Evolutionary conservation across 139 green algal species (phyloP).

Genomic region (Chlorella vulgaris): DNA sequence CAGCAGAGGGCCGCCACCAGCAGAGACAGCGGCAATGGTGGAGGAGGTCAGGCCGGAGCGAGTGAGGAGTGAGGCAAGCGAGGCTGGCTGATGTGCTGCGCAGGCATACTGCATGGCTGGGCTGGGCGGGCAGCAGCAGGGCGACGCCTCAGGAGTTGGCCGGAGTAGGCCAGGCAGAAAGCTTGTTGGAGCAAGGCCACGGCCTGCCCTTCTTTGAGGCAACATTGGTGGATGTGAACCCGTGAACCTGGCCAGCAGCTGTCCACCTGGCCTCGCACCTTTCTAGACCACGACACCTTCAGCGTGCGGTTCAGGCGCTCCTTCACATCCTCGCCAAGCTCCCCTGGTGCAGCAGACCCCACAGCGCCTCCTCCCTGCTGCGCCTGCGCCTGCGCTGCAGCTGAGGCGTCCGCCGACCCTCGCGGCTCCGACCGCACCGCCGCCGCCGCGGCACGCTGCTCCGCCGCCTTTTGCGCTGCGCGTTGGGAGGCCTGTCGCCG

Average conservation of each 20-base stretch:
- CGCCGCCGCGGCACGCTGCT: constrained; percentile 16
- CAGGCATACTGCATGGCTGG: too few species aligned
- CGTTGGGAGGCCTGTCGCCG: constrained; percentile 39
- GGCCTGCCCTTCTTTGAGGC: too few species aligned
- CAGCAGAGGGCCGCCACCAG: background rate
- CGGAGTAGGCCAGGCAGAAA: too few species aligned
- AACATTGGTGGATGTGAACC: too few species aligned
- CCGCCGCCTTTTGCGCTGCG: constrained; percentile 35
- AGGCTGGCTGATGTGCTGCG: too few species aligned
- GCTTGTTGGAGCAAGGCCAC: too few species aligned
- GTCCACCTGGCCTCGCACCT: background rate
- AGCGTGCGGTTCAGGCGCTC: constrained; percentile 61
- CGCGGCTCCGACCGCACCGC: background rate
- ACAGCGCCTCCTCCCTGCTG: background rate
- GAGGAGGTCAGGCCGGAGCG: too few species aligned
- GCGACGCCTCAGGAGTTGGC: too few species aligned
- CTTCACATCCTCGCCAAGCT: constrained; percentile 24
- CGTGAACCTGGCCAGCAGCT: background rate
- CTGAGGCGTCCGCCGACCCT: background rate
- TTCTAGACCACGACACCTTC: constrained; percentile 63
- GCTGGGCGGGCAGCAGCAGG: too few species aligned
- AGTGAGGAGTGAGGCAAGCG: too few species aligned
- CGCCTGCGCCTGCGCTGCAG: background rate
- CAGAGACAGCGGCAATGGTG: background rate
- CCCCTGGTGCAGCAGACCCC: background rate